These are phyloP conservation scores for Ophiostoma sp. DNA, from an alignment of 2,329 filamentous ascomycete genomes.

Conservation along the genomic window DNA sequence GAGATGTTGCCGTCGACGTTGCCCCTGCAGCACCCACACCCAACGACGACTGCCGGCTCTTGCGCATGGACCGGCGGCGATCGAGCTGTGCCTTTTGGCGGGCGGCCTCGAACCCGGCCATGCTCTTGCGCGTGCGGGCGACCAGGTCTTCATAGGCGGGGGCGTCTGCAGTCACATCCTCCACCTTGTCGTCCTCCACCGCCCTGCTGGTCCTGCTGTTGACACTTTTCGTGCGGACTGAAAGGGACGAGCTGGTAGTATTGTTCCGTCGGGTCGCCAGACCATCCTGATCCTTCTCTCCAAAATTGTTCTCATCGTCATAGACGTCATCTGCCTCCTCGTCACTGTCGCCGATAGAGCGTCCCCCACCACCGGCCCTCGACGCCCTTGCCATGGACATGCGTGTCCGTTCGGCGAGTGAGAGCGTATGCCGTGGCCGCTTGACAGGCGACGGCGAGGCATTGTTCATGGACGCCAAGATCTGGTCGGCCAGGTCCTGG, in stretches of 20 bases:
- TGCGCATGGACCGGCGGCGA: constrained; percentile 52
- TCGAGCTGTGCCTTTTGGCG: constrained; percentile 62
- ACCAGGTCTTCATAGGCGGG: constrained; percentile 50
- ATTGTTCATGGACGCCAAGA: constrained; percentile 55
- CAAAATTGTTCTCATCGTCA: constrained; percentile 26
- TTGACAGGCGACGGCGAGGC: constrained; percentile 60
- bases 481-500: constrained; percentile 56
- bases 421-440: constrained; percentile 56
- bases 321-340: constrained; percentile 27
- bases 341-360: constrained; percentile 32
- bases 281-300: constrained; percentile 19
- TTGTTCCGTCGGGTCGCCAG: constrained; percentile 19
- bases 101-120: constrained; percentile 62
- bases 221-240: background rate
- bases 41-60: constrained; percentile 30
- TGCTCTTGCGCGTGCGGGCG: constrained; percentile 60
- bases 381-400: constrained; percentile 72
- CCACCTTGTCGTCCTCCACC: constrained; percentile 19
- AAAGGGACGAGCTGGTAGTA: background rate
- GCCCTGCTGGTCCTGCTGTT: constrained; percentile 32
- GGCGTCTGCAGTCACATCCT: background rate
- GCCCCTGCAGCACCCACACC: background rate
- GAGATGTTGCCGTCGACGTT: constrained; percentile 7
- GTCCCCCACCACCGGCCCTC: constrained; percentile 33
- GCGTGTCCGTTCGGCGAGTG: constrained; percentile 75